Evolutionary conservation across 139 green algal genomes (phyloP), one percentile per base, ranked within the genome.

Genomic region (Edaphochlamys debaryana): DNA sequence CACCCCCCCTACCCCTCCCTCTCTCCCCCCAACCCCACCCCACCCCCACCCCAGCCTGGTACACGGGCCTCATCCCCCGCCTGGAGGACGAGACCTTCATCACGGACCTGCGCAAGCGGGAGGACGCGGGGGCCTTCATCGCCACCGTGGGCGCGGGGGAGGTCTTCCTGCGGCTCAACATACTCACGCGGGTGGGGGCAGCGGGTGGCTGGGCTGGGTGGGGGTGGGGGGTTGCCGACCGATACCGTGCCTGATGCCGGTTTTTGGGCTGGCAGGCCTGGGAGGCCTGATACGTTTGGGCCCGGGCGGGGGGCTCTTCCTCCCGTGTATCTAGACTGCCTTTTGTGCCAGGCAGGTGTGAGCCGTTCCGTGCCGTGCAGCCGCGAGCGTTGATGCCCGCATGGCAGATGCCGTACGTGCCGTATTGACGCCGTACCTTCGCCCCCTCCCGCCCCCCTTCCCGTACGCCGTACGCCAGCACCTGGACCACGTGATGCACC

Each of bases 41-140:
- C 29, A 4, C 6, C 71, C 13, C 36, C 52, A 7, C 17, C 67
- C 37, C 68, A 88, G 84, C 11, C 32, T 88, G 84, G 76, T 42
- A 70, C 60, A 88, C 76, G 27, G 76, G 76, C 56, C 76, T 88
- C 15, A 75, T 52, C 23, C 76, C 84, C 20, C 75, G 84, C 15
- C 68, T 88, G 67, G 77, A 85, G 52, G 84, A 88, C 69, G 84
- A 88, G 75, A 74, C 40, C 6, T 88, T 88, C 72, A 71, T 88
- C 67, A 67, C 50, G 27, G 76, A 85, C 76, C 41, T 79, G 48
- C 42, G 67, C 45, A 71, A 79, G 76, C 67, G 84, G 0, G 68
- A 79, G 34, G 76, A 85, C 54, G 84, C 84, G 42, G 84, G 84
- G 6, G 67, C 75, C 40, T 85, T 88, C 58, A 69, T 88, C 40